phyloP scores from a whole-genome alignment of 352 stramenopile species.

The Phytophthora podocarpi region DNA sequence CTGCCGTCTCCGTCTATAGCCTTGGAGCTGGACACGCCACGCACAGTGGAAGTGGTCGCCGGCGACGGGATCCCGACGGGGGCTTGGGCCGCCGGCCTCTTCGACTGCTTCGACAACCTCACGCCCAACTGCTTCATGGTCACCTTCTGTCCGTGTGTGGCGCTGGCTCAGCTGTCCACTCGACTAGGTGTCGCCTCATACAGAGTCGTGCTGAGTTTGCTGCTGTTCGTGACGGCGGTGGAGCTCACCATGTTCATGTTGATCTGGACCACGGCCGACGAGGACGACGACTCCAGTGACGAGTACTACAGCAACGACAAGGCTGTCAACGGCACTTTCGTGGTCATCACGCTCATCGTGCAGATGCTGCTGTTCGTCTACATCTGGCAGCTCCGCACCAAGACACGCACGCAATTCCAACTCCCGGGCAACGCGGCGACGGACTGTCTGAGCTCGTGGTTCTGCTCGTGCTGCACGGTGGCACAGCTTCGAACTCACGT shows the following conservation, averaged over 20 bases:
- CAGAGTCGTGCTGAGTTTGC: slow-evolving; percentile 24
- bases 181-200: slow-evolving; percentile 46
- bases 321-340: slow-evolving; percentile 26
- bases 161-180: slow-evolving; percentile 51
- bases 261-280: slow-evolving; percentile 20
- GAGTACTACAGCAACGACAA: slow-evolving; percentile 18
- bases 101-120: slow-evolving; percentile 47
- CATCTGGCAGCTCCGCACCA: slow-evolving; percentile 51
- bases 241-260: slow-evolving; percentile 28
- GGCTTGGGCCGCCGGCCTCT: slow-evolving; percentile 45
- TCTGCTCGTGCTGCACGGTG: slow-evolving; percentile 47
- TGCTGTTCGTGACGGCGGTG: slow-evolving; percentile 33
- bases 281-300: slow-evolving; percentile 25
- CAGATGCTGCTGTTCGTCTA: slow-evolving; percentile 35
- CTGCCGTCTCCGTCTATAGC: slow-evolving; percentile 28
- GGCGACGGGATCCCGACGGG: slow-evolving; percentile 34
- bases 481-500: slow-evolving; percentile 48
- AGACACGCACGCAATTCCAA: slow-evolving; percentile 47
- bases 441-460: slow-evolving; percentile 47
- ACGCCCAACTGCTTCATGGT: slow-evolving; percentile 63
- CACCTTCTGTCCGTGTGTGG: slow-evolving; percentile 49
- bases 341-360: slow-evolving; percentile 26
- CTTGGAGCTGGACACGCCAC: slow-evolving; percentile 34
- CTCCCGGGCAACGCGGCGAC: slow-evolving; percentile 38
- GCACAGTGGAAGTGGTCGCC: slow-evolving; percentile 19